Percentiles rank a stretch among this genome's conserved stretches.
These are phyloP conservation scores for Boletus vinaceobasis DNA, from an alignment of 768 basidiomycete genomes.

Conservation along the genomic window DNA sequence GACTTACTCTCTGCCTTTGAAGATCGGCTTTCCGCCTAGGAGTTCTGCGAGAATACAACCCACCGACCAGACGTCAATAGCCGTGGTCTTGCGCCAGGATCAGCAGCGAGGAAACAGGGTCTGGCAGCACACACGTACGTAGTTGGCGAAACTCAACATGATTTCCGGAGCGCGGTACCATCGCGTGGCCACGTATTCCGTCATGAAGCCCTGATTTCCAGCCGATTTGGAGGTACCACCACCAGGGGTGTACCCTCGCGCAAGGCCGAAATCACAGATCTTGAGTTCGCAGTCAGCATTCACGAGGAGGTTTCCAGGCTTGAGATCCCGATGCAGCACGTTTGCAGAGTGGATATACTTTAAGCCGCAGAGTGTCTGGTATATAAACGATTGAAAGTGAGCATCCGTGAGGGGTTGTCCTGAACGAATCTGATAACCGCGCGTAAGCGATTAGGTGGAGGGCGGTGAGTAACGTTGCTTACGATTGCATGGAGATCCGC, in stretches of 20 bases:
- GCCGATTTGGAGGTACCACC: conserved; percentile 69
- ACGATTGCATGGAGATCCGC: conserved; percentile 99
- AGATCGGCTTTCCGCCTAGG: conserved; percentile 90
- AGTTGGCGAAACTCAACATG: conserved; percentile 96
- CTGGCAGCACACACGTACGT: conserved; percentile 48
- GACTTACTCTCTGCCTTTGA: conserved; percentile 93
- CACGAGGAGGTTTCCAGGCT: conserved; percentile 92
- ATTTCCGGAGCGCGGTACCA: conserved; percentile 99
- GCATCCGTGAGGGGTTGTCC: conserved; percentile 87
- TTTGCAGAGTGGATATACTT: conserved; percentile 99
- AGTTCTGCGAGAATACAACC: conserved; percentile 95
- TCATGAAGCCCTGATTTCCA: conserved; percentile 95
- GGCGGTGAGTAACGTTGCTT: conserved; percentile 22
- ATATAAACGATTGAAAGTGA: conserved; percentile 94
- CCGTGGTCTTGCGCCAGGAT: conserved; percentile 63
- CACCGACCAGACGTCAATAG: conserved; percentile 95
- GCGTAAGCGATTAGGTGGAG: background rate
- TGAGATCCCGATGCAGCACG: conserved; percentile 94
- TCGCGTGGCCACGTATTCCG: conserved; percentile 97
- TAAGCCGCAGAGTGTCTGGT: conserved; percentile 96
- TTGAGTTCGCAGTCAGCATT: conserved; percentile 98
- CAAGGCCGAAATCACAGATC: conserved; percentile 98
- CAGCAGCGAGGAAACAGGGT: conserved; percentile 7
- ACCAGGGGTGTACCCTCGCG: conserved; percentile 88
- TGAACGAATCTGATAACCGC: conserved; percentile 62